Base-by-base conservation (phyloP, 1,284 basidiomycete species). In the Boletellus deceptivus region DNA sequence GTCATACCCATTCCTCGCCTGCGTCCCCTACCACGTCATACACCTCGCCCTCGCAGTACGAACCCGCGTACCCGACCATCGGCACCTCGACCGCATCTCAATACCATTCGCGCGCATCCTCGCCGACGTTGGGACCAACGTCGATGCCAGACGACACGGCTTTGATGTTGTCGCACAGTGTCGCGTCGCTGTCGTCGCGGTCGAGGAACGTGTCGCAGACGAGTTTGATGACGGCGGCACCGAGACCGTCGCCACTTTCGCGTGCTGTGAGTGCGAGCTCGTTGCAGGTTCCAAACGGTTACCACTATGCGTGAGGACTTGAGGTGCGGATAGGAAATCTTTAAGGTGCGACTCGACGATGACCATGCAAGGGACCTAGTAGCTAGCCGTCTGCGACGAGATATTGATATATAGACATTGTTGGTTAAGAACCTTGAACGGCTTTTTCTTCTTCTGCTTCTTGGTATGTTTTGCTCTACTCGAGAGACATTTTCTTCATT, bases 151-250 rank as follows among this genome's bases (percentile, higher is more conserved):
- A 65, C 9, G 65, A 70, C 42, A 53, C 63, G 14, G 38, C 46
- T 34, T 29, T 43, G 45, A 54, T 50, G 53, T 24, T 47, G 34
- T 52, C 49, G 14, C 50, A 54, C 22, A 52, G 50, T 14, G 35
- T 51, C 17, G 43, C 57, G 11, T 62, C 62, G 1, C 42, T 63
- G 24, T 55, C 59, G 20, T 55, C 50, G 36, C 78, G 84, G 24
- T 86, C 85, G 55, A 72, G 82, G 55, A 87, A 85, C 55, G 75
- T 75, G 7, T 87, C 84, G 1, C 78, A 83, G 62, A 75, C 82
- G 64, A 87, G 78, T 60, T 62, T 87, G 27, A 73, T 79, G 41
- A 74, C 71, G 39, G 60, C 78, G 47, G 68, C 74, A 36, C 75
- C 83, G 39, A 72, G 80, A 46, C 76, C 73, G 52, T 58, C 52